Evolutionary conservation across 2,329 filamentous ascomycete genomes (phyloP).

Genomic region (Venturia pyrina): DNA sequence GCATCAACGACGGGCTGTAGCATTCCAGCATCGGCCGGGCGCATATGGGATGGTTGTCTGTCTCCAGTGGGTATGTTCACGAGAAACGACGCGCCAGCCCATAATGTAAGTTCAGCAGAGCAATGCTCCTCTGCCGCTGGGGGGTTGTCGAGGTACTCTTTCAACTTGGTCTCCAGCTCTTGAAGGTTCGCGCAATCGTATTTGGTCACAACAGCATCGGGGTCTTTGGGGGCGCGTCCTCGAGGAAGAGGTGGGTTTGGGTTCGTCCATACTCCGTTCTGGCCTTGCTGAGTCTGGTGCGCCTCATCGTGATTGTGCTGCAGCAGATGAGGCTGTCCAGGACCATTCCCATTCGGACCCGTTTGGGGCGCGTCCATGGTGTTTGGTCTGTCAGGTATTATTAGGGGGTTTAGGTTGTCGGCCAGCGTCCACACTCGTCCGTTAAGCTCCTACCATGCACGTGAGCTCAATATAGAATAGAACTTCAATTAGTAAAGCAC

Average conservation of each 20-base stretch:
- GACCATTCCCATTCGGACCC: background rate
- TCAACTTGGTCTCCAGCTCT: constrained; percentile 27
- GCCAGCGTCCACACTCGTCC: background rate
- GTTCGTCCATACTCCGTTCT: constrained; percentile 13
- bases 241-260: constrained; percentile 20
- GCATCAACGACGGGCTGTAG: constrained; percentile 9
- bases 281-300: background rate
- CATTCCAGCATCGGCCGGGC: background rate
- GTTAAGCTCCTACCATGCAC: background rate
- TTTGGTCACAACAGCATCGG: constrained; percentile 23
- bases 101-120: constrained; percentile 29
- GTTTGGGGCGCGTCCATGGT: background rate
- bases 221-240: constrained; percentile 28
- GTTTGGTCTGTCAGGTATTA: background rate
- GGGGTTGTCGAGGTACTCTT: constrained; percentile 24
- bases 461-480: background rate
- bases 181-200: constrained; percentile 24
- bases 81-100: constrained; percentile 26
- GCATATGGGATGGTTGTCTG: background rate
- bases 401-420: background rate
- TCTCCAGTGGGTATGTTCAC: constrained; percentile 15
- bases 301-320: background rate
- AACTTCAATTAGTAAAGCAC: too few species aligned
- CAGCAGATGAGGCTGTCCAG: background rate
- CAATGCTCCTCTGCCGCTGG: constrained; percentile 27